These are phyloP conservation scores for Erodium trifolium DNA, from an alignment of 441 rosid genomes.

Conservation along the genomic window DNA sequence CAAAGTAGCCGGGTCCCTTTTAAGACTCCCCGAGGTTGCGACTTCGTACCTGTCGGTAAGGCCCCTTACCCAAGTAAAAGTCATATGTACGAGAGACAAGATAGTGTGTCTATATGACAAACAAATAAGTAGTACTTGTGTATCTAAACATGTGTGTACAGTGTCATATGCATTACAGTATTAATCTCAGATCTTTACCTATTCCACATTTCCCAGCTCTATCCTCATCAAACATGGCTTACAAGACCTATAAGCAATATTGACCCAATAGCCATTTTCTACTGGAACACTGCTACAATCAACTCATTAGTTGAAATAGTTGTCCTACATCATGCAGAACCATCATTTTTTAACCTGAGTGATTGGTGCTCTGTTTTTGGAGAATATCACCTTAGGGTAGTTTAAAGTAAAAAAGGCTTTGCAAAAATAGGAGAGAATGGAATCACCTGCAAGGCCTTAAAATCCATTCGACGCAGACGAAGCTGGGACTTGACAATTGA, in stretches of 20 bases:
- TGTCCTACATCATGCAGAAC: neutral
- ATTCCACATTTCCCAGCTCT: neutral
- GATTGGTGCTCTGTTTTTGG: neutral
- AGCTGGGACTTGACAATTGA: neutral
- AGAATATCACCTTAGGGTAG: neutral
- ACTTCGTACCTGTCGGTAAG: too few relatives aligned
- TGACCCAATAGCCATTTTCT: neutral
- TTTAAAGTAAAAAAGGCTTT: neutral
- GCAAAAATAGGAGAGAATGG: slow-evolving; percentile 1
- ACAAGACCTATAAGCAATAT: neutral
- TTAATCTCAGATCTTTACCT: neutral
- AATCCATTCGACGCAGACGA: neutral
- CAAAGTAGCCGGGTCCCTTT: too few relatives aligned
- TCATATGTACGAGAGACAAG: too few relatives aligned
- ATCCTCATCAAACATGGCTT: neutral
- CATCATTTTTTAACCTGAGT: neutral
- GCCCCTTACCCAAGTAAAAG: too few relatives aligned
- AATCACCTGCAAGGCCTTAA: slow-evolving; percentile 4
- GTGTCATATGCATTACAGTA: neutral
- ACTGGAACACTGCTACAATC: neutral
- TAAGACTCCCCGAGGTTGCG: too few relatives aligned
- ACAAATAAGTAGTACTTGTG: neutral
- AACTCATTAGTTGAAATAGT: neutral
- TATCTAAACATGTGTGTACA: neutral
- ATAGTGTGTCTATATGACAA: too few relatives aligned